A percentile compares a stretch with the other conserved stretches of the same genome.
Evolutionary conservation across 139 green algal genomes (phyloP).

Genomic region (Haematococcus lacustris): DNA sequence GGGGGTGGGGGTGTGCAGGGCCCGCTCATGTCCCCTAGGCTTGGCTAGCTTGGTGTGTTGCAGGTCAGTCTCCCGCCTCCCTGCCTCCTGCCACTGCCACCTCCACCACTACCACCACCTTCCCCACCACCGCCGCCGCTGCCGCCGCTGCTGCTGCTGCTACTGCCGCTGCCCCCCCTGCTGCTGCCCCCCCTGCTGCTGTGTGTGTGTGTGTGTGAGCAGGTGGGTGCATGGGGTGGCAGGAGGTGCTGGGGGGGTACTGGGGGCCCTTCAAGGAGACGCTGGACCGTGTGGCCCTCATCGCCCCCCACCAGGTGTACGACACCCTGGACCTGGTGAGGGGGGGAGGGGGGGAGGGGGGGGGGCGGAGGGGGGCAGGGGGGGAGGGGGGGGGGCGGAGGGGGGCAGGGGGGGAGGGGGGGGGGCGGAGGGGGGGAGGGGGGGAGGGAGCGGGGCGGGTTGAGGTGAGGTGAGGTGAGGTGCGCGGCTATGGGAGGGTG

Average conservation of each 20-base stretch:
- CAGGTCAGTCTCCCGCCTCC: background rate
- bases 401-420: no score
- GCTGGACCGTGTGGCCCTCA: no score
- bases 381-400: no score
- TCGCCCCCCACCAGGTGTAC: no score
- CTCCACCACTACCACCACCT: background rate
- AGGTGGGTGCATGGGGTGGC: constrained; percentile 40
- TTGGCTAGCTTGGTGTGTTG: background rate
- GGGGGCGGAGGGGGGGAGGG: no score
- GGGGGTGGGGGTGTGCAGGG: no score
- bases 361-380: no score
- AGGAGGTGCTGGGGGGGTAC: constrained; percentile 51
- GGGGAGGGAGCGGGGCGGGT: no score
- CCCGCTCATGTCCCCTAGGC: background rate
- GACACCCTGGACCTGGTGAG: no score
- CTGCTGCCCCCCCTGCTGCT: background rate
- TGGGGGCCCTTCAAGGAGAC: constrained; percentile 52
- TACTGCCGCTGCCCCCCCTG: background rate
- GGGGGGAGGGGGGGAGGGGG: no score
- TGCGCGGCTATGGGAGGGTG: no score
- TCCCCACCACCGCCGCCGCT: background rate
- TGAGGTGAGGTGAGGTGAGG: no score
- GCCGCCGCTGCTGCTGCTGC: background rate
- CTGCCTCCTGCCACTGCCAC: background rate
- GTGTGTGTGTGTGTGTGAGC: background rate